These are phyloP conservation scores for Pisolithus thermaeus DNA, from an alignment of 1,284 basidiomycete genomes.

Conservation along the genomic window DNA sequence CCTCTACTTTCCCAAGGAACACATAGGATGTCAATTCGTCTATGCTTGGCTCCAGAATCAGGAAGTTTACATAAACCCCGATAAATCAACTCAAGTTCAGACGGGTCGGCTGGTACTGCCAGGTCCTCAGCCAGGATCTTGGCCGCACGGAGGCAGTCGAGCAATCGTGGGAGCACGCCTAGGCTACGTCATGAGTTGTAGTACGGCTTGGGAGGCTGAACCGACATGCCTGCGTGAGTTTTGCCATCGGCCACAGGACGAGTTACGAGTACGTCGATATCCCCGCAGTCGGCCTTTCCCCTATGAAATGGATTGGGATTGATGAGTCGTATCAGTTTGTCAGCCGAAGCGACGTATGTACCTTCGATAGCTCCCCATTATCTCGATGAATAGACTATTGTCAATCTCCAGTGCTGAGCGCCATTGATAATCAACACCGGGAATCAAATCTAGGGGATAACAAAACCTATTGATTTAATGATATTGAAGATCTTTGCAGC, in stretches of 20 bases:
- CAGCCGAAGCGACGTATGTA: slow-evolving; percentile 17
- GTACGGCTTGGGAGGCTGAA: neutral
- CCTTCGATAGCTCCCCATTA: slow-evolving; percentile 91
- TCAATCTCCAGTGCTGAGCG: slow-evolving; percentile 63
- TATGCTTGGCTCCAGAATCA: slow-evolving; percentile 37
- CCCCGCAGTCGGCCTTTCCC: slow-evolving; percentile 75
- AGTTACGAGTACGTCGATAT: slow-evolving; percentile 87
- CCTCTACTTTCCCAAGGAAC: slow-evolving; percentile 77
- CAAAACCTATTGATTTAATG: slow-evolving; percentile 63
- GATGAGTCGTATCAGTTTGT: neutral
- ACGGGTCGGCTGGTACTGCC: slow-evolving; percentile 59
- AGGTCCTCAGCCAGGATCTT: slow-evolving; percentile 76
- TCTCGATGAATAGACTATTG: slow-evolving; percentile 65
- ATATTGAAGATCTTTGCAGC: slow-evolving; percentile 66
- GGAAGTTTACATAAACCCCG: slow-evolving; percentile 68
- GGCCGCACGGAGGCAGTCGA: slow-evolving; percentile 49
- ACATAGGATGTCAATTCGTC: slow-evolving; percentile 80
- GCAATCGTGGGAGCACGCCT: slow-evolving; percentile 56
- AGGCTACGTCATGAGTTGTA: slow-evolving; percentile 1
- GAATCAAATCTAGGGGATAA: slow-evolving; percentile 1
- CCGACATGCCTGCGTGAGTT: slow-evolving; percentile 55
- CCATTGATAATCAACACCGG: neutral
- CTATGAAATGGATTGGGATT: slow-evolving; percentile 29
- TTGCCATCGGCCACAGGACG: slow-evolving; percentile 65
- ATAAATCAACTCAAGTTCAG: slow-evolving; percentile 70